Base-by-base conservation (phyloP, 306 rosid genomes). In the Vigna trinervia region DNA sequence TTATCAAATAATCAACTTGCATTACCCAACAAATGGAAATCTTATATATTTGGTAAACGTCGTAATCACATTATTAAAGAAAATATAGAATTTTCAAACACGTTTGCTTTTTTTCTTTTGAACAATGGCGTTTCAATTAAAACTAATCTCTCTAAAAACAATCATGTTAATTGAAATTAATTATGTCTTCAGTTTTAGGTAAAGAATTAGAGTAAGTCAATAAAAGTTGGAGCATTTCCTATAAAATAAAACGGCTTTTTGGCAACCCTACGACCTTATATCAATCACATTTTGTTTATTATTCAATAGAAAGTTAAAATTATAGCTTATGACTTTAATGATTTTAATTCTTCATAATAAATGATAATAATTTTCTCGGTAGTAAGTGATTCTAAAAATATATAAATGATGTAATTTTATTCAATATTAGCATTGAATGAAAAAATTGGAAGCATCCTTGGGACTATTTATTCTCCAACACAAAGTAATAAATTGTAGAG, bases 1-100 rank as follows among this genome's bases (percentile, higher is more conserved):
- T 22, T 11, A 23, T 57, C 3, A 57, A 57, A 22, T 62, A 62
- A 62, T 41, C 52, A 9, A 41, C 32, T 39, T 39, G 52, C 71
- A 30, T 11, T 38, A 11, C 4, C 53, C 52, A 9, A 26, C 43
- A 46, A 47, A 23, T 46, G 14, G 10, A 41, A 68, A 32, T 34
- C 41, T 46, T 7, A 6, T 12, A 26, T 26, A 47, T 46, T 46
- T 26, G 73, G 57, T 68, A 68, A 68, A 68, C 73, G 20, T 68
- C 58, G 10, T 26, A 68, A 46, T 46, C 41, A 3, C 38, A 5
- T 65, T 9, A 38, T 64, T 64, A 38, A 38, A 64, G 30, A 11
- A 65, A 65, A 41, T 1, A 5, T 2, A 54, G 60, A 54, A 53
- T 9, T 54, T 19, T 20, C 52, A 10, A 41, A 9, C 48, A 4